Evolutionary conservation across 352 stramenopile species (phyloP).

Genomic region (Blastocystis sp.): DNA sequence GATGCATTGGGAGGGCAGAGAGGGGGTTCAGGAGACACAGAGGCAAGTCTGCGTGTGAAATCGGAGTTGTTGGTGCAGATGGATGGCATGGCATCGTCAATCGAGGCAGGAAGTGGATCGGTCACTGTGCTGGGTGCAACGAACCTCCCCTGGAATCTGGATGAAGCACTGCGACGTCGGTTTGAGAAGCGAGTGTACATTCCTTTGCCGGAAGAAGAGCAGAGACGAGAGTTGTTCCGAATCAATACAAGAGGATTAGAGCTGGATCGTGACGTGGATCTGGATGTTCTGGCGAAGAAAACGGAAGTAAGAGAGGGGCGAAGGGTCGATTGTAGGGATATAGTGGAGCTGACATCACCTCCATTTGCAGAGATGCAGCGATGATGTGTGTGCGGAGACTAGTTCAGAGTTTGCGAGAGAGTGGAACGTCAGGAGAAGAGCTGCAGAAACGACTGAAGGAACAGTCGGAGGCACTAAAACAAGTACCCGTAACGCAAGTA

Average conservation of each 20-base stretch:
- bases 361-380: conserved; percentile 72
- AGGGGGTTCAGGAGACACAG: conserved; percentile 64
- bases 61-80: conserved; percentile 95
- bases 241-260: conserved; percentile 68
- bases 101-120: conserved; percentile 48
- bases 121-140: conserved; percentile 86
- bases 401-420: conserved; percentile 62
- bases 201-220: conserved; percentile 70
- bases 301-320: conserved; percentile 66
- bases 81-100: conserved; percentile 72
- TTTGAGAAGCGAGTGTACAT: conserved; percentile 91
- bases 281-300: conserved; percentile 73
- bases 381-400: conserved; percentile 72
- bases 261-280: conserved; percentile 69
- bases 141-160: conserved; percentile 91
- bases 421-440: conserved; percentile 17
- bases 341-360: conserved; percentile 78
- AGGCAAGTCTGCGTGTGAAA: conserved; percentile 80
- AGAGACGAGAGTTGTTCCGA: conserved; percentile 64
- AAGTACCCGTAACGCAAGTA: conserved; percentile 55
- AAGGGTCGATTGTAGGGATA: conserved; percentile 69
- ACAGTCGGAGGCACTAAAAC: background rate
- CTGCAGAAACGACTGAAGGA: conserved; percentile 46
- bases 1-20: conserved; percentile 71
- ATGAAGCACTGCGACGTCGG: conserved; percentile 85